Conservation (phyloP, 2,329 filamentous ascomycete species). For the Mollisia scopiformis region DNA sequence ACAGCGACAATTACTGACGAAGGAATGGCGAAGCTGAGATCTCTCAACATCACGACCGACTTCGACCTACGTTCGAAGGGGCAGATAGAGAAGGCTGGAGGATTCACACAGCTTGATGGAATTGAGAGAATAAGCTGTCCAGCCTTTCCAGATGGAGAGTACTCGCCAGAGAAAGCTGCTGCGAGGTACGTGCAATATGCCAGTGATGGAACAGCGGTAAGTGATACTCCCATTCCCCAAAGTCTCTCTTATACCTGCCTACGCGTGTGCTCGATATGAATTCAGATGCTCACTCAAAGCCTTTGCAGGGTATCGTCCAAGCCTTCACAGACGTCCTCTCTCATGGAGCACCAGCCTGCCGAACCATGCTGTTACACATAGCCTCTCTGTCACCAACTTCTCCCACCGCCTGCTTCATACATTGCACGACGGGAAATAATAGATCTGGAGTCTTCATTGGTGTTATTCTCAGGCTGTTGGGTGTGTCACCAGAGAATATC, state of each 20-base stretch:
- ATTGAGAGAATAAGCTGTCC: conserved; percentile 61
- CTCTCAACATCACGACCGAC: conserved; percentile 60
- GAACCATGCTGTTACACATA: conserved; percentile 47
- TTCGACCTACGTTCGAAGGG: conserved; percentile 69
- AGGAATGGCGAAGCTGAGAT: conserved; percentile 53
- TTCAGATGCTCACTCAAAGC: neutral
- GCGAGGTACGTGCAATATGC: conserved; percentile 63
- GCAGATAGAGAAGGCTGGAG: conserved; percentile 54
- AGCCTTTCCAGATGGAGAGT: conserved; percentile 65
- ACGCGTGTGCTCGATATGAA: no score
- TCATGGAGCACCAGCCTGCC: conserved; percentile 51
- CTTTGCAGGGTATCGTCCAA: conserved; percentile 56
- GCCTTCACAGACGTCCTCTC: conserved; percentile 65
- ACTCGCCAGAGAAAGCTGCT: conserved; percentile 64
- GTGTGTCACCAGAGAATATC: conserved; percentile 57
- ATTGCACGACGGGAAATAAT: conserved; percentile 80
- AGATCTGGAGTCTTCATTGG: conserved; percentile 72
- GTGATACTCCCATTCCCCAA: neutral
- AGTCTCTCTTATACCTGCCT: no score
- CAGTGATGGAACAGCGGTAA: conserved; percentile 48
- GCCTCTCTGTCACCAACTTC: conserved; percentile 30
- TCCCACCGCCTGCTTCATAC: conserved; percentile 45
- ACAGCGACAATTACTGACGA: conserved; percentile 58
- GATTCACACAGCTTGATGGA: conserved; percentile 49
- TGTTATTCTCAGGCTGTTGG: conserved; percentile 64